Conservation (phyloP, 768 basidiomycete genomes). For the Strobilomyces confusus region DNA sequence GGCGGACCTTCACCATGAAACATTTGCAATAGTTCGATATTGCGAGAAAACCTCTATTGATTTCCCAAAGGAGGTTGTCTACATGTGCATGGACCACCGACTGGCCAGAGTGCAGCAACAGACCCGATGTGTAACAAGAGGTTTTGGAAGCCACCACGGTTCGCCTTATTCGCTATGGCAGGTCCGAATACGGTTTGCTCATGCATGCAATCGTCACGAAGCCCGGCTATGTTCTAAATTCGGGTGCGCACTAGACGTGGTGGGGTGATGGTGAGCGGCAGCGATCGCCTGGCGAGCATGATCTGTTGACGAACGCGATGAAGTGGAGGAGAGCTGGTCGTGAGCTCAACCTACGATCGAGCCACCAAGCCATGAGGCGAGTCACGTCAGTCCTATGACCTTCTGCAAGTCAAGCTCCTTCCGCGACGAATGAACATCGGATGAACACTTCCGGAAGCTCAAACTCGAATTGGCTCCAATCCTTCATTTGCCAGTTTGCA, state of each 20-base stretch:
- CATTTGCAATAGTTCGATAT: no score
- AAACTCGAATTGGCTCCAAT: no score
- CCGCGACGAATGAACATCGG: no score
- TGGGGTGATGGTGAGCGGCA: slow-evolving; percentile 17
- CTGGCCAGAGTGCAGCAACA: slow-evolving; percentile 1
- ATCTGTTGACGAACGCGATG: neutral
- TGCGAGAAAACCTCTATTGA: no score
- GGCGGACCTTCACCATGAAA: no score
- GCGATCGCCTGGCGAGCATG: neutral
- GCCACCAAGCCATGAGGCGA: neutral
- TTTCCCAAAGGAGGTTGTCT: no score
- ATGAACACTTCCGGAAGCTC: no score
- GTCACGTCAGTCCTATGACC: no score
- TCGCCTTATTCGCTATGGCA: neutral
- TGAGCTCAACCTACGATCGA: neutral
- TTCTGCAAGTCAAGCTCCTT: no score
- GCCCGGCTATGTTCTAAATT: slow-evolving; percentile 21
- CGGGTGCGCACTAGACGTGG: slow-evolving; percentile 8
- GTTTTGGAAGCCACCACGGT: neutral
- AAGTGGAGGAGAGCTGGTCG: neutral
- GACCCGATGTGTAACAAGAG: neutral
- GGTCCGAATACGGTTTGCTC: slow-evolving; percentile 21
- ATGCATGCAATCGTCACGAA: slow-evolving; percentile 28
- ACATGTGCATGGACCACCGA: neutral
- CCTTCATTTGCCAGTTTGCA: no score